Evolutionary conservation across 169 alveolate genomes (phyloP).

Genomic region (Plasmodium vivax): DNA sequence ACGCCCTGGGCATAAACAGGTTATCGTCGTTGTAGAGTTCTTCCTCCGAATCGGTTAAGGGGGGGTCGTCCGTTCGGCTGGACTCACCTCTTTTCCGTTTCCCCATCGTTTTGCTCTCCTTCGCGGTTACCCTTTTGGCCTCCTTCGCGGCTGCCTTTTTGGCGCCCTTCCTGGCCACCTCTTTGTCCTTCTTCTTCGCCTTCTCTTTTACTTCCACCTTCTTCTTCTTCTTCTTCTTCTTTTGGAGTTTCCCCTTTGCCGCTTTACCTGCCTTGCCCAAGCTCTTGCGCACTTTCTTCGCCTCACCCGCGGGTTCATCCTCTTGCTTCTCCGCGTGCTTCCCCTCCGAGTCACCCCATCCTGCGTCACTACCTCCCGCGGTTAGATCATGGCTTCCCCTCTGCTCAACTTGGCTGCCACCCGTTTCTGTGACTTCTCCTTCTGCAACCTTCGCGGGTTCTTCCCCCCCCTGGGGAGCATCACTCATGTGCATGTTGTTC

Average conservation of each 20-base stretch:
- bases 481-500: not conserved
- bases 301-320: not conserved
- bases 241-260: not conserved
- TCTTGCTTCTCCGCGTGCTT: not conserved
- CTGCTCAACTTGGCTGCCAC: not conserved
- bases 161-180: not conserved
- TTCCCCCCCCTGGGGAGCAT: not conserved
- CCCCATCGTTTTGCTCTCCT: not conserved
- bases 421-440: not conserved
- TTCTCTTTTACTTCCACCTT: no score
- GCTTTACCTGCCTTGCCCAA: not conserved
- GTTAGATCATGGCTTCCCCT: not conserved
- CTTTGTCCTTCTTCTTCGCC: not conserved
- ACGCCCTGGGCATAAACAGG: conserved; percentile 43
- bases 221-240: not conserved
- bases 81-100: not conserved
- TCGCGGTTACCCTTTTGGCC: not conserved
- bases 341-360: not conserved
- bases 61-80: not conserved
- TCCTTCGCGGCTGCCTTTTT: not conserved
- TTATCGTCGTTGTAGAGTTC: conserved; percentile 54
- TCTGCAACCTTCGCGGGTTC: not conserved
- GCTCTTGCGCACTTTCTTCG: not conserved
- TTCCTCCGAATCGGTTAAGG: conserved; percentile 12
- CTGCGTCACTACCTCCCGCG: not conserved